These are phyloP conservation scores for Trametes sanguinea DNA, from an alignment of 768 basidiomycete species.

Conservation along the genomic window DNA sequence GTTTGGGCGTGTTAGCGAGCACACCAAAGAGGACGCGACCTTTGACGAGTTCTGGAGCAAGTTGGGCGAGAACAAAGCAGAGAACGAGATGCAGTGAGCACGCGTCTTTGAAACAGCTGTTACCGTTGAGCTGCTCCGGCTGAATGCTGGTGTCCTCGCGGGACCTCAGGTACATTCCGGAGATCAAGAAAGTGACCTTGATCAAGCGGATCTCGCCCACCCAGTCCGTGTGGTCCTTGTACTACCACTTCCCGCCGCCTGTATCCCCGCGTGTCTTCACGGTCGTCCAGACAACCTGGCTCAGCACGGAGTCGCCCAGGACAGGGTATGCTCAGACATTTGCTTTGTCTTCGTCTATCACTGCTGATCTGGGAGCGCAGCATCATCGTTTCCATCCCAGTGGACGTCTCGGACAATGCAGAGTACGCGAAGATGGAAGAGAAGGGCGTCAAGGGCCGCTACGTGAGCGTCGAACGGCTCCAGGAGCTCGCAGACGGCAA, in stretches of 20 bases:
- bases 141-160: neutral
- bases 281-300: constrained; percentile 63
- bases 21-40: constrained; percentile 62
- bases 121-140: neutral
- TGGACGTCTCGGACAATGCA: constrained; percentile 61
- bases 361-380: constrained; percentile 18
- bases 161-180: constrained; percentile 61
- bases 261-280: constrained; percentile 77
- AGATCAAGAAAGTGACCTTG: constrained; percentile 61
- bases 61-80: constrained; percentile 63
- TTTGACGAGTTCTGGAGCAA: constrained; percentile 77
- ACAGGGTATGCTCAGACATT: constrained; percentile 53
- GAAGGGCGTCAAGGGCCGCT: constrained; percentile 65
- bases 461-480: constrained; percentile 69
- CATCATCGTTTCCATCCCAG: constrained; percentile 59
- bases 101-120: no score
- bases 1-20: constrained; percentile 70
- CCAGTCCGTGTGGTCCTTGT: constrained; percentile 67
- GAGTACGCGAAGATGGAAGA: constrained; percentile 64
- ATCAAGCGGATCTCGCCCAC: constrained; percentile 65
- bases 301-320: constrained; percentile 50
- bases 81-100: constrained; percentile 68
- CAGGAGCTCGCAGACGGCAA: constrained; percentile 61
- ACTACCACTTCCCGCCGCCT: constrained; percentile 72
- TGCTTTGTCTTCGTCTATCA: neutral